Evolutionary conservation across 148 eudicot genomes (phyloP), one percentile per base, ranked within the genome.

Genomic region (Rhododendron kiyosumense): DNA sequence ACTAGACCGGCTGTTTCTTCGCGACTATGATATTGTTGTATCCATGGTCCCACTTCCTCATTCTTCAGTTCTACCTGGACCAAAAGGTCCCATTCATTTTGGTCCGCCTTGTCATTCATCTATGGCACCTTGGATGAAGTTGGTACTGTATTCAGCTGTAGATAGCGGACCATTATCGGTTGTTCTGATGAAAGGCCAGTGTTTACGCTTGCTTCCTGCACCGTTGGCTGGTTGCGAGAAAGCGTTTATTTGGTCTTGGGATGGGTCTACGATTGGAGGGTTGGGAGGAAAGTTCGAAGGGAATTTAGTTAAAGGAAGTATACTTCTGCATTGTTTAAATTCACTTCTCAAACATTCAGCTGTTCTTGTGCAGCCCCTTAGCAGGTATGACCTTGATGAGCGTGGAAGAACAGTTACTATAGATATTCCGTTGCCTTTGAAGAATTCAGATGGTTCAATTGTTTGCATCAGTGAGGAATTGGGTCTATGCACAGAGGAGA

Each of bases 61-160:
- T 38, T 93, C 98, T 85, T 94, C 99, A 86, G 93, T 95, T 87
- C 91, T 97, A 81, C 99, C 99, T 59, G 97, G 96, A 82, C 90
- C 95, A 5, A 93, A 94, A 85, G 99, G 98, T 76, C 98, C 98
- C 46, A 90, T 97, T 86, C 99, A 95, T 90, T 95, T 97, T 86
- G 98, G 99, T 38, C 99, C 98, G 59, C 99, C 98, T 7, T 91
- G 96, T 57, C 93, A 95, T 89, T 93, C 98, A 11, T 93, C 98
- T 83, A 95, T 97, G 99, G 92, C 98, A 54, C 98, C 99, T 51
- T 97, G 99, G 99, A 92, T 97, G 98, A 97, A 97, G 87, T 89
- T 97, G 89, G 98, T 93, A 36, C 87, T 97, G 46, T 97, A 97
- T 88, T 90, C 98, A 85, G 92, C 94, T 87, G 90, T 93, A 41